Evolutionary conservation across 805 yeast genomes (phyloP), one percentile per base, ranked within the genome.

Genomic region (Candida corydali): DNA sequence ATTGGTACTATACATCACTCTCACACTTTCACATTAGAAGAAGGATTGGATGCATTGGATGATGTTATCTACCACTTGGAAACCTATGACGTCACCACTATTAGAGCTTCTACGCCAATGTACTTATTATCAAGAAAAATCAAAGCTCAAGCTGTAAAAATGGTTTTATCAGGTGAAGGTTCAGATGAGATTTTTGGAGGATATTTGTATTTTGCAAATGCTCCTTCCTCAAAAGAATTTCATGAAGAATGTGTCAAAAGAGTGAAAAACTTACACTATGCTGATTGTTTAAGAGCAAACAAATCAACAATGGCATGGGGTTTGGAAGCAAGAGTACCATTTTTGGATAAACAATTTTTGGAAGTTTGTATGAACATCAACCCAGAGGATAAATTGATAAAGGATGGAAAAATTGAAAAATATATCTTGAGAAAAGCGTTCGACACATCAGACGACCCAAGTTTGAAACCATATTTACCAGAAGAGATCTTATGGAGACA

Each of bases 221-320:
- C 99, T 36, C 99, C 99, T 51, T 72, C 84, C 41, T 82, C 96
- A 37, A 72, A 70, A 39, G 98, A 87, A 54, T 93, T 93, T 88
- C 98, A 93, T 69, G 71, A 79, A 44, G 99, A 93, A 72, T 85
- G 94, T 68, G 96, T 93, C 45, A 75, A 83, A 71, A 79, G 99
- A 65, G 97, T 93, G 53, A 87, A 93, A 76, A 89, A 93, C 91
- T 76, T 93, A 68, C 96, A 93, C 67, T 80, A 80, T 51, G 87
- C 98, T 44, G 99, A 93, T 72, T 91, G 98, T 73, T 72, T 93
- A 61, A 83, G 99, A 68, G 99, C 99, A 47, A 93, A 93, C 85
- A 93, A 93, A 71, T 89, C 97, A 23, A 93, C 99, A 41, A 86
- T 93, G 96, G 98, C 99, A 29, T 93, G 99, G 99, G 99, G 99